Conservation (phyloP, 495 filamentous ascomycete species). For the Penicillium bialowiezense region DNA sequence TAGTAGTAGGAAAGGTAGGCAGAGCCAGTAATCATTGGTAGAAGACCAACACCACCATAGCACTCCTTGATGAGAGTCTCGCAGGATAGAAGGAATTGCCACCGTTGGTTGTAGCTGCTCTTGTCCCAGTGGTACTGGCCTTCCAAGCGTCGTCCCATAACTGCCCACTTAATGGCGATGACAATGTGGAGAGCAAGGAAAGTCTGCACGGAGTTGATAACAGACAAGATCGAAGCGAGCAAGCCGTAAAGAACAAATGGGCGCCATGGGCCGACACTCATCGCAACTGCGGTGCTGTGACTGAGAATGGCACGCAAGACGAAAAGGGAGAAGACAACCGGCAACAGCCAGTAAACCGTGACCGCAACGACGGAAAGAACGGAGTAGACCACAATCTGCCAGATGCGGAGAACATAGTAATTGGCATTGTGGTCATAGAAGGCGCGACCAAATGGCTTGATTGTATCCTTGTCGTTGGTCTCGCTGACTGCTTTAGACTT, state of each 20-base stretch:
- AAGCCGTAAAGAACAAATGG: slow-evolving; percentile 30
- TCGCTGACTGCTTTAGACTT: neutral
- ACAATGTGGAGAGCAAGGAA: slow-evolving; percentile 31
- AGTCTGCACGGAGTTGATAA: slow-evolving; percentile 27
- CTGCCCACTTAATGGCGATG: slow-evolving; percentile 36
- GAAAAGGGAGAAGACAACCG: slow-evolving; percentile 28
- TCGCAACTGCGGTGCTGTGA: slow-evolving; percentile 9
- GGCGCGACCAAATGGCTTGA: slow-evolving; percentile 39
- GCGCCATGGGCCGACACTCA: slow-evolving; percentile 18
- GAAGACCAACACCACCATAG: slow-evolving; percentile 39
- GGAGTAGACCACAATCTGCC: slow-evolving; percentile 40
- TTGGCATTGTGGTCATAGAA: slow-evolving; percentile 39
- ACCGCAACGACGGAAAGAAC: slow-evolving; percentile 28
- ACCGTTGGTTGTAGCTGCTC: slow-evolving; percentile 40
- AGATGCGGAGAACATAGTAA: slow-evolving; percentile 37
- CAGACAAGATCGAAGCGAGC: slow-evolving; percentile 23
- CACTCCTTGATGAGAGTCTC: slow-evolving; percentile 41
- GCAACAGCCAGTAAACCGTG: slow-evolving; percentile 39
- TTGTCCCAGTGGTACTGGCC: slow-evolving; percentile 48
- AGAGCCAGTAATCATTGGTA: slow-evolving; percentile 42
- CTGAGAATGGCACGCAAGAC: slow-evolving; percentile 9
- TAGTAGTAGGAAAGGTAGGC: slow-evolving; percentile 40
- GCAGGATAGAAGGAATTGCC: slow-evolving; percentile 43
- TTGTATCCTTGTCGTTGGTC: slow-evolving; percentile 8
- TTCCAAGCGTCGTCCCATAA: slow-evolving; percentile 39